phyloP scores from a whole-genome alignment of 2,329 filamentous ascomycete species.

The Pestalotiopsis fici region DNA sequence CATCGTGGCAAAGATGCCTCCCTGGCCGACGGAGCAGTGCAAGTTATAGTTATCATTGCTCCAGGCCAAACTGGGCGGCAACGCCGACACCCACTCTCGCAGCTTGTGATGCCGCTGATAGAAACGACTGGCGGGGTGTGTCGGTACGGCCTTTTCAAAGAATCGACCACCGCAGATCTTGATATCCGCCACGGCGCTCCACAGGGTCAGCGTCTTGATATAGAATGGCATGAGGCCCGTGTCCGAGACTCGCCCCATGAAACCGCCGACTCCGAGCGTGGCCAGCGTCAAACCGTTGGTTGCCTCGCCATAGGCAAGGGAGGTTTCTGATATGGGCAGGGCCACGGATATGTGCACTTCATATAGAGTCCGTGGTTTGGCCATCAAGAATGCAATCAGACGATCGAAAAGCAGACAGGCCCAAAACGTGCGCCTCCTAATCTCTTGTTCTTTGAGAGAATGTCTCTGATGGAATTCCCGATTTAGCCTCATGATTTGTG shows the following conservation, averaged over 20 bases:
- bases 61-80: slow-evolving; percentile 3
- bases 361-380: slow-evolving; percentile 6
- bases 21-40: slow-evolving; percentile 3
- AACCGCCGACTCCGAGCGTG: slow-evolving; percentile 5
- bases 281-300: slow-evolving; percentile 3
- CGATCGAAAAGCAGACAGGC: slow-evolving; percentile 6
- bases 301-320: slow-evolving; percentile 4
- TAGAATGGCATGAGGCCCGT: slow-evolving; percentile 8
- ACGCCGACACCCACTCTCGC: slow-evolving; percentile 1
- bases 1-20: slow-evolving; percentile 6
- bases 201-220: slow-evolving; percentile 7
- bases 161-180: slow-evolving; percentile 7
- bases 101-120: slow-evolving; percentile 5
- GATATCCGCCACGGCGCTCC: slow-evolving; percentile 8
- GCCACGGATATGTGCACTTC: slow-evolving; percentile 7
- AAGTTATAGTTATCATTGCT: slow-evolving; percentile 7
- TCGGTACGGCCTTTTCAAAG: slow-evolving; percentile 8
- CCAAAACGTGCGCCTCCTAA: slow-evolving; percentile 6
- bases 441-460: slow-evolving; percentile 6
- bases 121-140: slow-evolving; percentile 8
- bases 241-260: slow-evolving; percentile 4
- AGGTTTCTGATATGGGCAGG: slow-evolving; percentile 7
- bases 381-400: slow-evolving; percentile 4
- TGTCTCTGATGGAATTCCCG: slow-evolving; percentile 8
- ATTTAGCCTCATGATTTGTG: slow-evolving; percentile 7